A percentile compares a stretch with the other conserved stretches of the same genome.
Evolutionary conservation across 768 basidiomycete species (phyloP).

Genomic region (Boletus tomentosulus): DNA sequence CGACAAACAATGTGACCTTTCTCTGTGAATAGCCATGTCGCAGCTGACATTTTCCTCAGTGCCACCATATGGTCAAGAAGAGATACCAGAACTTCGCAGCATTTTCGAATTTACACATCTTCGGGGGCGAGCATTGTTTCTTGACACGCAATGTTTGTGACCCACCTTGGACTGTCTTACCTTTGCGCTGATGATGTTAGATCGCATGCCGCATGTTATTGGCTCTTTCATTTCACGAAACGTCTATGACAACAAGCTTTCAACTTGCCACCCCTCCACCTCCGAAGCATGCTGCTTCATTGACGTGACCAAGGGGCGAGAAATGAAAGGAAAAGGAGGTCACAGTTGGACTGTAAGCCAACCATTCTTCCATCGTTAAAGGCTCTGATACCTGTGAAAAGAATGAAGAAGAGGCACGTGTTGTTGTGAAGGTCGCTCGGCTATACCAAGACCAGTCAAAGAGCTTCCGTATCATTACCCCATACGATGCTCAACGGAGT

Average conservation of each 20-base stretch:
- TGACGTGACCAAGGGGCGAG: slow-evolving; percentile 35
- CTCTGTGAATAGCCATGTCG: not conserved
- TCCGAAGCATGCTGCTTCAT: slow-evolving; percentile 35
- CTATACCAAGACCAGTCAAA: slow-evolving; percentile 49
- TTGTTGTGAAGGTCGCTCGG: slow-evolving; percentile 50
- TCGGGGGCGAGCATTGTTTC: slow-evolving; percentile 41
- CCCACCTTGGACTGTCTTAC: not conserved
- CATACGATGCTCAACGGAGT: slow-evolving; percentile 69
- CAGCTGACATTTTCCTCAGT: slow-evolving; percentile 39
- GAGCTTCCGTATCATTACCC: slow-evolving; percentile 66
- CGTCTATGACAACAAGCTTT: slow-evolving; percentile 58
- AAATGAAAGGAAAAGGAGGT: slow-evolving; percentile 14
- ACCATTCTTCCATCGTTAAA: not conserved
- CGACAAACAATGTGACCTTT: slow-evolving; percentile 32
- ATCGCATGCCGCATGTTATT: slow-evolving; percentile 79
- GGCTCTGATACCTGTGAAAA: slow-evolving; percentile 26
- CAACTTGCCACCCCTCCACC: slow-evolving; percentile 48
- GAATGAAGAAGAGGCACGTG: slow-evolving; percentile 56
- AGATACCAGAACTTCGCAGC: slow-evolving; percentile 58
- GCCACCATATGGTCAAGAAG: slow-evolving; percentile 74
- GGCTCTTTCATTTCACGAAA: slow-evolving; percentile 63
- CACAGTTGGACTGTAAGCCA: slow-evolving; percentile 36
- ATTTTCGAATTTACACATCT: slow-evolving; percentile 73
- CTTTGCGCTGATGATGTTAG: slow-evolving; percentile 33
- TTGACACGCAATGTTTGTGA: slow-evolving; percentile 69